Percentiles rank a stretch among this genome's conserved stretches.
Conservation (phyloP, 192 early-diverging fungal species). For the Umbelopsis isabellina region DNA sequence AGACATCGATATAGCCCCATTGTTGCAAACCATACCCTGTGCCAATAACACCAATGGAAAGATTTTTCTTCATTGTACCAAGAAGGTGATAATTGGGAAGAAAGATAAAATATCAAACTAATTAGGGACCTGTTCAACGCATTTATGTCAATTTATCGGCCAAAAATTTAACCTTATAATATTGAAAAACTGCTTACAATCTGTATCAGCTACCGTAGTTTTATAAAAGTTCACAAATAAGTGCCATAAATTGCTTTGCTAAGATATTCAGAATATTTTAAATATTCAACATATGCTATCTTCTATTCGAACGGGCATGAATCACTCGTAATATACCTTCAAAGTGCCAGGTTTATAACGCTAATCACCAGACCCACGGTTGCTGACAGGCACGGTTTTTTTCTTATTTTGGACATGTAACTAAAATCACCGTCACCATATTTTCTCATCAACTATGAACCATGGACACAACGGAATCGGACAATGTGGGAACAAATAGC, state of each 20-base stretch:
- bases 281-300: too few relatives aligned
- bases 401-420: too few relatives aligned
- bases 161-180: neutral
- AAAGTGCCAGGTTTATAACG: too few relatives aligned
- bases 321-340: too few relatives aligned
- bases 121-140: too few relatives aligned
- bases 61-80: neutral
- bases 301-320: too few relatives aligned
- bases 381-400: too few relatives aligned
- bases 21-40: neutral
- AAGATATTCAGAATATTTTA: too few relatives aligned
- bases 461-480: too few relatives aligned
- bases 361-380: too few relatives aligned
- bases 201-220: neutral
- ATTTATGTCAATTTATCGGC: neutral
- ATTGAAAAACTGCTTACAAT: neutral
- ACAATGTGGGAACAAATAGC: too few relatives aligned
- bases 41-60: slow-evolving; percentile 7
- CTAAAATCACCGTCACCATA: too few relatives aligned
- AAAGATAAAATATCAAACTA: neutral
- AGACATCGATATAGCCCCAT: neutral
- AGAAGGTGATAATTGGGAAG: neutral
- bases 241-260: neutral
- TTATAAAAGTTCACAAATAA: neutral
- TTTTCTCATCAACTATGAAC: neutral